Base-by-base conservation (phyloP, 139 green algal species). In the Helicosporidium sp. region DNA sequence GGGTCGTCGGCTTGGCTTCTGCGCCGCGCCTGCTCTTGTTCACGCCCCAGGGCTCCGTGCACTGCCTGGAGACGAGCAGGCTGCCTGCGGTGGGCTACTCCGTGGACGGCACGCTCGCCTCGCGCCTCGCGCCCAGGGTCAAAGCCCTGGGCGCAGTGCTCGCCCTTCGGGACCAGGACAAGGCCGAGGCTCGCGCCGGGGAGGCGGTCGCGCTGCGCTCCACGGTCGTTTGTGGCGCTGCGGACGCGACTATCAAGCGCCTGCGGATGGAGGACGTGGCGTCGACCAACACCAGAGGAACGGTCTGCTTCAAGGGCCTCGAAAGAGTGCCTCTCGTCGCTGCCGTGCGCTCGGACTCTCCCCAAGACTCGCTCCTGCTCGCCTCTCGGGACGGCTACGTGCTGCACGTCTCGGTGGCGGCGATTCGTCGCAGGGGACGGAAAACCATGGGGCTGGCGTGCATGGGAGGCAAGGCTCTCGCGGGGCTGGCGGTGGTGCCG, bases 1-100 rank as follows among this genome's bases (percentile, higher is more conserved):
- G 91, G 4, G 54, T 75, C 5, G 46, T 39, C 19, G 31, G 13
- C 4, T 24, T 28, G 40, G 6, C 13, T 45, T 19, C 6, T 12
- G 26, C 20, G 41, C 17, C 41, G 41, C 49, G 49, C 41, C 41
- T 93, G 24, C 62, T 93, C 19, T 84, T 93, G 53, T 80, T 93
- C 55, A 65, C 70, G 6, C 31, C 24, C 13, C 48, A 69, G 15
- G 82, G 82, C 18, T 48, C 62, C 2, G 70, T 65, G 0, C 66
- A 77, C 60, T 57, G 52, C 15, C 22, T 91, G 13, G 48, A 54
- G 15, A 83, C 76, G 0, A 70, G 77, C 52, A 46, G 78, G 26
- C 62, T 93, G 20, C 83, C 82, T 5, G 60, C 84, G 54, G 59
- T 50, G 20, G 72, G 52, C 5, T 58, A 73, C 16, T 74, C 70